Evolutionary conservation across 73 alveolate genomes (phyloP).

Genomic region (Breviolum minutum): DNA sequence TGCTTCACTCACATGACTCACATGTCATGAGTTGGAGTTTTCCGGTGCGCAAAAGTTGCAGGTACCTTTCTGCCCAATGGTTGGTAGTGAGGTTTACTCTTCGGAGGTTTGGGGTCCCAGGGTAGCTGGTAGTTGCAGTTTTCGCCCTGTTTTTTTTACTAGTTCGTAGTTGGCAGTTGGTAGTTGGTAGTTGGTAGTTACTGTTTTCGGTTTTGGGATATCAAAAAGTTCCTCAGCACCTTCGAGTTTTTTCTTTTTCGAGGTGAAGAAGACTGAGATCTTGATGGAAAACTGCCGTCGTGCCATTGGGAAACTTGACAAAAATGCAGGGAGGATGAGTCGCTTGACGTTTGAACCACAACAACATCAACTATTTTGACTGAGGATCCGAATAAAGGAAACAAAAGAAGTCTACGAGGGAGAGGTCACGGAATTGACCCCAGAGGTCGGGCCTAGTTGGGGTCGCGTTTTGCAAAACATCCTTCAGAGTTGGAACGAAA

Average conservation of each 20-base stretch:
- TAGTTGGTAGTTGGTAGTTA: too few relatives aligned
- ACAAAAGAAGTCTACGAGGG: slow-evolving; percentile 99
- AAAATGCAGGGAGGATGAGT: slow-evolving; percentile 96
- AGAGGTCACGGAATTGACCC: slow-evolving; percentile 99
- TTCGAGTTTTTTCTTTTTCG: background rate
- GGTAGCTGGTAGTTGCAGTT: too few relatives aligned
- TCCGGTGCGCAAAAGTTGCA: background rate
- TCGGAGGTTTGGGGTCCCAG: slow-evolving; percentile 97
- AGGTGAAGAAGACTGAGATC: slow-evolving; percentile 99
- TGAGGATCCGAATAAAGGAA: slow-evolving; percentile 97
- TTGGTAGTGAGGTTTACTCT: slow-evolving; percentile 99
- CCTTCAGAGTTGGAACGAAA: background rate
- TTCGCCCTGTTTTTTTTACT: background rate
- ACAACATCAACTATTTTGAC: background rate
- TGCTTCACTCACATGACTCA: background rate
- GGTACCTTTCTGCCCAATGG: slow-evolving; percentile 99
- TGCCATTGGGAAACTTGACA: slow-evolving; percentile 98
- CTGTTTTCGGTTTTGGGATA: background rate
- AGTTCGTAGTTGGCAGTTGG: too few relatives aligned
- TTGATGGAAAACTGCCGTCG: slow-evolving; percentile 99
- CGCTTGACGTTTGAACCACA: background rate
- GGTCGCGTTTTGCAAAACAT: background rate
- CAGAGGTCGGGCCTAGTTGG: slow-evolving; percentile 99
- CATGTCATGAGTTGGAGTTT: background rate
- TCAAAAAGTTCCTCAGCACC: slow-evolving; percentile 2